These are phyloP conservation scores for Arctium minus DNA, from an alignment of 129 eudicot species.

Conservation along the genomic window DNA sequence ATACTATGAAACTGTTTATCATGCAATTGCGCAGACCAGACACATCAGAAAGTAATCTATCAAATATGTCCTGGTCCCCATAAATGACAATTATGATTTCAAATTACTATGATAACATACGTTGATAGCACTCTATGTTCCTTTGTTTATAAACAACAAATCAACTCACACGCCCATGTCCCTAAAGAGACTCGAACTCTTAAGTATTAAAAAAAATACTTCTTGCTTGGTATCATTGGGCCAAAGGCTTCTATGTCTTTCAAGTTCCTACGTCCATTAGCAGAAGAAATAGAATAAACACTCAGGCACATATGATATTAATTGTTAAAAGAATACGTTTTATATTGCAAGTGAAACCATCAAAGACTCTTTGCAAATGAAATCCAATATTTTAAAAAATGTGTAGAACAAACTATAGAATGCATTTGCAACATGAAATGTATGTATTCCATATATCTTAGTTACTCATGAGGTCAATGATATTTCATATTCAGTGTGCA, in stretches of 20 bases:
- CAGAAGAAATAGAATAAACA: not conserved
- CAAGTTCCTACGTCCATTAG: not conserved
- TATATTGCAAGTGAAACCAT: not conserved
- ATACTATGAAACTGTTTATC: not conserved
- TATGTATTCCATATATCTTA: not conserved
- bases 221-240: not conserved
- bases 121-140: not conserved
- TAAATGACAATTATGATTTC: not conserved
- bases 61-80: not conserved
- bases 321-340: not conserved
- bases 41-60: not conserved
- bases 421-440: not conserved
- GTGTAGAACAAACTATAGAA: not conserved
- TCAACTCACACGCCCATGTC: not conserved
- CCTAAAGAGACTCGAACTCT: not conserved
- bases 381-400: not conserved
- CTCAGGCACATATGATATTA: not conserved
- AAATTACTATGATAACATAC: not conserved
- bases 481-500: not conserved
- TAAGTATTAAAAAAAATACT: not conserved
- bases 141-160: not conserved
- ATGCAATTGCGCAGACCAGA: not conserved
- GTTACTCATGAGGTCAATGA: not conserved
- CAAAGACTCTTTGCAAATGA: not conserved
- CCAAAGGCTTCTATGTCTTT: not conserved